A percentile compares a stretch with the other conserved stretches of the same genome.
These are phyloP conservation scores for Pythium periplocum DNA, from an alignment of 352 stramenopile species.

Conservation along the genomic window DNA sequence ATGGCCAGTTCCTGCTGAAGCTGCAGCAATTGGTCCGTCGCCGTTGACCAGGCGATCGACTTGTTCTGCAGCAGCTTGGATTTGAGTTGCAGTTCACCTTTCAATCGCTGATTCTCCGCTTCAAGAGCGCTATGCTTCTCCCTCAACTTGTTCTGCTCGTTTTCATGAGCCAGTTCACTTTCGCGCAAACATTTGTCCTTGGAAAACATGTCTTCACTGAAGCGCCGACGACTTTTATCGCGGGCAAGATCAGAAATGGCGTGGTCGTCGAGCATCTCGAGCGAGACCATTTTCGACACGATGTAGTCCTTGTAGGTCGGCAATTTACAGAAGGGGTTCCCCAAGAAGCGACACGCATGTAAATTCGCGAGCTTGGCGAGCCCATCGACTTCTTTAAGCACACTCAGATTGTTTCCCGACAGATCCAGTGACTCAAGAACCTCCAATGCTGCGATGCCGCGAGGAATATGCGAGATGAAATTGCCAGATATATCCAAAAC, in stretches of 20 bases:
- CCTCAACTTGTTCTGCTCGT: constrained; percentile 49
- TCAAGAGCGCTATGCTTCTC: constrained; percentile 55
- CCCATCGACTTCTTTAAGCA: constrained; percentile 63
- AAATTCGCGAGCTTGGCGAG: constrained; percentile 58
- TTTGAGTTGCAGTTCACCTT: constrained; percentile 75
- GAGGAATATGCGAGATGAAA: constrained; percentile 73
- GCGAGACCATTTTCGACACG: constrained; percentile 48
- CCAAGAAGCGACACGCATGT: constrained; percentile 45
- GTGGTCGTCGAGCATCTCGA: constrained; percentile 58
- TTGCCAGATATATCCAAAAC: constrained; percentile 73
- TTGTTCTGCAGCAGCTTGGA: constrained; percentile 82
- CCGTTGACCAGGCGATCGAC: constrained; percentile 73
- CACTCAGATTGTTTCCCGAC: constrained; percentile 67
- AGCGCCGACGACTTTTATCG: constrained; percentile 60
- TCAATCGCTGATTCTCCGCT: constrained; percentile 66
- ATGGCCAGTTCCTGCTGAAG: constrained; percentile 80
- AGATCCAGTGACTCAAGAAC: constrained; percentile 61
- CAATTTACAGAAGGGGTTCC: constrained; percentile 71
- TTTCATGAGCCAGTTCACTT: constrained; percentile 32
- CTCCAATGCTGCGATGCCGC: constrained; percentile 35
- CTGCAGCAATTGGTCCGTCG: constrained; percentile 69
- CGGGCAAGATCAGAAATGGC: constrained; percentile 35
- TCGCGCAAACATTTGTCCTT: constrained; percentile 51
- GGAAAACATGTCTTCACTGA: constrained; percentile 48
- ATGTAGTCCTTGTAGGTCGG: constrained; percentile 75